A percentile compares a stretch with the other conserved stretches of the same genome.
Conservation (phyloP, 169 alveolate species). For the Eimeria mitis region DNA sequence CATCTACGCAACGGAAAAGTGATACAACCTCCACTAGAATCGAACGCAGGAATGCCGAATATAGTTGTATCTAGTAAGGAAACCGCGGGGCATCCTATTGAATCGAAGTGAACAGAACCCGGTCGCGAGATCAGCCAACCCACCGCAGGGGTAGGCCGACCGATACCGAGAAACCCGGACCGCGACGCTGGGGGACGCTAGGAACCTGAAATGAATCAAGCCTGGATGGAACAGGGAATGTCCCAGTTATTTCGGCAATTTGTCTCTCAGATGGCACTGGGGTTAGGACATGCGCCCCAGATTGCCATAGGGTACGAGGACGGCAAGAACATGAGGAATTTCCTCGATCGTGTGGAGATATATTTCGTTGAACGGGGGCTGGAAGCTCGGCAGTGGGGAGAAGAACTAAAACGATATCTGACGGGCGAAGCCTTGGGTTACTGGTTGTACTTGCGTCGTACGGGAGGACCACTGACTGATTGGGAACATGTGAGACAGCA, state of each 20-base stretch:
- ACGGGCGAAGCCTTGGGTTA: slow-evolving; percentile 7
- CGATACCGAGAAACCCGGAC: slow-evolving; percentile 9
- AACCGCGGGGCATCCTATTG: neutral
- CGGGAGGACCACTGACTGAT: neutral
- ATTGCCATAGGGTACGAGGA: neutral
- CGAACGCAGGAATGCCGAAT: slow-evolving; percentile 11
- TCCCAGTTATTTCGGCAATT: slow-evolving; percentile 4
- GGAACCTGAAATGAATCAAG: slow-evolving; percentile 1
- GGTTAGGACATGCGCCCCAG: slow-evolving; percentile 6
- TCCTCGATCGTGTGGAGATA: slow-evolving; percentile 3
- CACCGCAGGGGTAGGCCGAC: slow-evolving; percentile 26
- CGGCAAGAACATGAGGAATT: neutral
- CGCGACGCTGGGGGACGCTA: slow-evolving; percentile 10
- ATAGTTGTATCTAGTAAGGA: slow-evolving; percentile 14
- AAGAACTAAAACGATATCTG: neutral
- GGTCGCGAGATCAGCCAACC: slow-evolving; percentile 20
- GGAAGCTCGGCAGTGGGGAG: neutral
- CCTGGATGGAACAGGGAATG: neutral
- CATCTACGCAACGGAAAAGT: neutral
- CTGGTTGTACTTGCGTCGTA: slow-evolving; percentile 8
- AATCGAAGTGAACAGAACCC: slow-evolving; percentile 16
- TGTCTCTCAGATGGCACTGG: neutral
- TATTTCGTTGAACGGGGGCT: neutral
- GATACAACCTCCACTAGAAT: slow-evolving; percentile 4
- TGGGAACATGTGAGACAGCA: neutral